Percentiles rank a stretch among this genome's conserved stretches.
Evolutionary conservation across 371 early-diverging fungal species (phyloP).

Genomic region (Syncephalastrum monosporum): DNA sequence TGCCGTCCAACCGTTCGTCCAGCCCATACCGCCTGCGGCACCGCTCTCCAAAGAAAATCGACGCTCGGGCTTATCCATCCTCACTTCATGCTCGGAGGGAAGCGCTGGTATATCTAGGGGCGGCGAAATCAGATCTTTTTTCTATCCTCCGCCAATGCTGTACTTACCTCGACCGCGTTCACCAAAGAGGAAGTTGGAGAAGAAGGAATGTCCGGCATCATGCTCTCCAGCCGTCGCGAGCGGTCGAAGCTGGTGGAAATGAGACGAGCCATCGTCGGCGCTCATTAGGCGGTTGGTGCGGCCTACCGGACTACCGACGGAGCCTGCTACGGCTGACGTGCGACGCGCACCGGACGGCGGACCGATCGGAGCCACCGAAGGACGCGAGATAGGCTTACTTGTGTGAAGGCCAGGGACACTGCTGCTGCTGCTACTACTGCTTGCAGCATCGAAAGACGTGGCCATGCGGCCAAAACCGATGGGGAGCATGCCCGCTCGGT

Average conservation of each 20-base stretch:
- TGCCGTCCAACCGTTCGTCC: constrained; percentile 37
- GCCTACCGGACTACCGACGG: constrained; percentile 28
- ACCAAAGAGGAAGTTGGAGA: constrained; percentile 45
- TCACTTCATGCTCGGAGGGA: constrained; percentile 2
- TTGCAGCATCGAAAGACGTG: constrained; percentile 7
- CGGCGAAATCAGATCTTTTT: no score
- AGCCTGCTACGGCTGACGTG: constrained; percentile 23
- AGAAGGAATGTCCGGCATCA: constrained; percentile 30
- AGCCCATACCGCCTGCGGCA: constrained; percentile 6
- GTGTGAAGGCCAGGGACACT: background rate
- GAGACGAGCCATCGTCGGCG: constrained; percentile 2
- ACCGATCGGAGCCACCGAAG: constrained; percentile 37
- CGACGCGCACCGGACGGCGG: constrained; percentile 24
- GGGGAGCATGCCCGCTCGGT: constrained; percentile 7
- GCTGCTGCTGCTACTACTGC: constrained; percentile 5
- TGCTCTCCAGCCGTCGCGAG: constrained; percentile 3
- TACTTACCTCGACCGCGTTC: constrained; percentile 21
- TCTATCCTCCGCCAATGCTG: background rate
- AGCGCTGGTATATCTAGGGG: background rate
- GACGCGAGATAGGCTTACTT: background rate
- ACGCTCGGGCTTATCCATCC: constrained; percentile 12
- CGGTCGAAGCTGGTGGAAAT: constrained; percentile 10
- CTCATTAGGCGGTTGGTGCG: constrained; percentile 11
- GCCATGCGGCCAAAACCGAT: constrained; percentile 11
- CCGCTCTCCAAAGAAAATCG: constrained; percentile 14